Evolutionary conservation across 208 protist genomes (phyloP).

Genomic region (Acanthamoeba sp.): DNA sequence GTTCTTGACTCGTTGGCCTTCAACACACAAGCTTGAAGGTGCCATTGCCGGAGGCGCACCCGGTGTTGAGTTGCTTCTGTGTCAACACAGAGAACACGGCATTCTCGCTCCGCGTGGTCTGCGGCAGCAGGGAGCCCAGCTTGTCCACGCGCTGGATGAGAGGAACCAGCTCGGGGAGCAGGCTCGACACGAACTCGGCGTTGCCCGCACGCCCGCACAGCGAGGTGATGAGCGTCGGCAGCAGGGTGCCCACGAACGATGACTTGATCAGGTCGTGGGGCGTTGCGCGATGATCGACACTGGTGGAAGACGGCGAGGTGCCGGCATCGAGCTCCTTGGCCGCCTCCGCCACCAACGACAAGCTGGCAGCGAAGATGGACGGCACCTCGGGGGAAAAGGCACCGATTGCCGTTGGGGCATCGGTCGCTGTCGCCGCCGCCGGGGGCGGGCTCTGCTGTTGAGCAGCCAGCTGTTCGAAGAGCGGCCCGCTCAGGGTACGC

Average conservation of each 20-base stretch:
- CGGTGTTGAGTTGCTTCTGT: background rate
- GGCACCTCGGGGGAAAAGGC: background rate
- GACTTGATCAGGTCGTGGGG: background rate
- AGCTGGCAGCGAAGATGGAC: background rate
- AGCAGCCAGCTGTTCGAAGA: background rate
- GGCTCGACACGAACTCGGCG: background rate
- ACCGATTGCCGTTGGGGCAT: too few species aligned
- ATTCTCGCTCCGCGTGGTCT: background rate
- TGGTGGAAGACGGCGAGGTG: background rate
- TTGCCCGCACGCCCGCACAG: background rate
- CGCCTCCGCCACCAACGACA: background rate
- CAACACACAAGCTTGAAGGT: background rate
- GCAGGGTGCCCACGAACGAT: slow-evolving; percentile 9
- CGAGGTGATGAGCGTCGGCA: slow-evolving; percentile 51
- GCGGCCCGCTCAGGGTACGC: background rate
- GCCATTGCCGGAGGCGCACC: background rate
- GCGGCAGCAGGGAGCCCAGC: background rate
- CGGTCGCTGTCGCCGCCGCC: background rate
- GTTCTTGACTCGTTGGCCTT: too few species aligned
- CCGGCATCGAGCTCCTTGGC: slow-evolving; percentile 7
- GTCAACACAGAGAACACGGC: background rate
- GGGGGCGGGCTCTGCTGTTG: background rate
- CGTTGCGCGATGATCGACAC: too few species aligned
- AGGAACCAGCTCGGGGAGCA: slow-evolving; percentile 15
- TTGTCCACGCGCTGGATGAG: slow-evolving; percentile 41